Percentiles rank a stretch among this genome's conserved stretches.
phyloP scores from a whole-genome alignment of 495 filamentous ascomycete genomes.

The Neurospora hispaniola region DNA sequence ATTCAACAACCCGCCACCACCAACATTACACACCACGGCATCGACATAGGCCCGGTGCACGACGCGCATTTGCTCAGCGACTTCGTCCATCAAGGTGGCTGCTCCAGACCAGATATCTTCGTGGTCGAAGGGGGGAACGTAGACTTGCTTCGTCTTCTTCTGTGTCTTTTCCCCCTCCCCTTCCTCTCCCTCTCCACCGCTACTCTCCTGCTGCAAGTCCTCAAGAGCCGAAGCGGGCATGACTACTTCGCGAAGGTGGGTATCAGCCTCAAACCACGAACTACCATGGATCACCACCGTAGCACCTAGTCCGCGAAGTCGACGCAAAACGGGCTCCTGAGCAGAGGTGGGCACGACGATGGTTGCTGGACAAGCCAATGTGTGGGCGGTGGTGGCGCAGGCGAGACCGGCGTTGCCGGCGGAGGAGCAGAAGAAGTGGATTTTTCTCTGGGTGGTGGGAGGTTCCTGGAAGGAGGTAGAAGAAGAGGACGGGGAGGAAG shows the following conservation, averaged over 20 bases:
- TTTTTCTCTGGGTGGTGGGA: slow-evolving; percentile 16
- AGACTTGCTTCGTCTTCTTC: slow-evolving; percentile 47
- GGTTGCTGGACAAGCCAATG: slow-evolving; percentile 62
- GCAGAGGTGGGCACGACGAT: slow-evolving; percentile 71
- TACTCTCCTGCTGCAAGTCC: neutral
- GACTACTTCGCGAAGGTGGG: slow-evolving; percentile 51
- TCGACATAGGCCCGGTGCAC: slow-evolving; percentile 38
- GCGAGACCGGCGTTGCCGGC: slow-evolving; percentile 92
- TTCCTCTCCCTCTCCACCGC: neutral
- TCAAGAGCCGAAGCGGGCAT: slow-evolving; percentile 21
- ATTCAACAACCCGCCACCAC: slow-evolving; percentile 78
- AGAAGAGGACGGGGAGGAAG: slow-evolving; percentile 15
- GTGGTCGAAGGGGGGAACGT: slow-evolving; percentile 89
- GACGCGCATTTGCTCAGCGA: slow-evolving; percentile 46
- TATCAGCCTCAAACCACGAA: slow-evolving; percentile 70
- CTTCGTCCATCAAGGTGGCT: slow-evolving; percentile 62
- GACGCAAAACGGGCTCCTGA: slow-evolving; percentile 46
- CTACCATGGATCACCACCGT: slow-evolving; percentile 61
- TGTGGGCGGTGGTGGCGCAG: slow-evolving; percentile 64
- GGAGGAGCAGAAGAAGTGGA: slow-evolving; percentile 77
- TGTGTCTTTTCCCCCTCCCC: too few species aligned
- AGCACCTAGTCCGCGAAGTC: slow-evolving; percentile 50
- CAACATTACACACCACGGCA: slow-evolving; percentile 73
- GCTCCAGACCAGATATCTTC: slow-evolving; percentile 75
- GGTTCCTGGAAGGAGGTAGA: slow-evolving; percentile 1